phyloP scores from a whole-genome alignment of 192 early-diverging fungal genomes.

The Physocladia obscura region DNA sequence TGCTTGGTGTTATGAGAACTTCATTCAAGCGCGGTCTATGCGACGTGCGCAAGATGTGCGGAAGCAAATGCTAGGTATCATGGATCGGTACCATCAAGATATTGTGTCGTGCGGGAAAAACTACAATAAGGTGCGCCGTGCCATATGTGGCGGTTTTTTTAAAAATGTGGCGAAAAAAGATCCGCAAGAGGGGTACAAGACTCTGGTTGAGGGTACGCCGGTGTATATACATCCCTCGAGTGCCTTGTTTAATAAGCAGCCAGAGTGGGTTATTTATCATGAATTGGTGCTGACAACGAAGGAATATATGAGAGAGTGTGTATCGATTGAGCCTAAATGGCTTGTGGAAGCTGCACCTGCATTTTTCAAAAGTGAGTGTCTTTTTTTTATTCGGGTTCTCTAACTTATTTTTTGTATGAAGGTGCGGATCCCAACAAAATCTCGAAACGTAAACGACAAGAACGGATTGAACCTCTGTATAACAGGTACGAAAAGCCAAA shows the following conservation, averaged over 20 bases:
- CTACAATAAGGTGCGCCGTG: slow-evolving; percentile 87
- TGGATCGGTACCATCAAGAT: slow-evolving; percentile 87
- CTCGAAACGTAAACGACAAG: slow-evolving; percentile 87
- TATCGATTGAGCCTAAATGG: slow-evolving; percentile 89
- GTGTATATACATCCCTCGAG: slow-evolving; percentile 97
- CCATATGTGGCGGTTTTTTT: slow-evolving; percentile 92
- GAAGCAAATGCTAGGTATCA: slow-evolving; percentile 92
- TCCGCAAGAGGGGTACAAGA: slow-evolving; percentile 99
- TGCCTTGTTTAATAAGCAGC: slow-evolving; percentile 92
- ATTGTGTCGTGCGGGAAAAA: slow-evolving; percentile 92
- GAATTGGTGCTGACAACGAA: slow-evolving; percentile 88
- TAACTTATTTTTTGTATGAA: not conserved
- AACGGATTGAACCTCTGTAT: slow-evolving; percentile 90
- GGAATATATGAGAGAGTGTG: slow-evolving; percentile 89
- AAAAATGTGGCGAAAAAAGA: slow-evolving; percentile 97
- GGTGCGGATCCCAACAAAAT: slow-evolving; percentile 90
- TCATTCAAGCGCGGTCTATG: slow-evolving; percentile 89
- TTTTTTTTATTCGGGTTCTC: slow-evolving; percentile 3
- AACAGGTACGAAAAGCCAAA: slow-evolving; percentile 85
- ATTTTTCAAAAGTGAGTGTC: slow-evolving; percentile 81
- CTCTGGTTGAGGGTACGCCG: slow-evolving; percentile 93
- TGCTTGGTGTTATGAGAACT: slow-evolving; percentile 97
- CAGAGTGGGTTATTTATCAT: slow-evolving; percentile 95
- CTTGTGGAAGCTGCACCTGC: slow-evolving; percentile 94
- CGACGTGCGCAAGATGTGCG: slow-evolving; percentile 93